Conservation (phyloP, 805 yeast genomes). For the Ogataea naganishii region DNA sequence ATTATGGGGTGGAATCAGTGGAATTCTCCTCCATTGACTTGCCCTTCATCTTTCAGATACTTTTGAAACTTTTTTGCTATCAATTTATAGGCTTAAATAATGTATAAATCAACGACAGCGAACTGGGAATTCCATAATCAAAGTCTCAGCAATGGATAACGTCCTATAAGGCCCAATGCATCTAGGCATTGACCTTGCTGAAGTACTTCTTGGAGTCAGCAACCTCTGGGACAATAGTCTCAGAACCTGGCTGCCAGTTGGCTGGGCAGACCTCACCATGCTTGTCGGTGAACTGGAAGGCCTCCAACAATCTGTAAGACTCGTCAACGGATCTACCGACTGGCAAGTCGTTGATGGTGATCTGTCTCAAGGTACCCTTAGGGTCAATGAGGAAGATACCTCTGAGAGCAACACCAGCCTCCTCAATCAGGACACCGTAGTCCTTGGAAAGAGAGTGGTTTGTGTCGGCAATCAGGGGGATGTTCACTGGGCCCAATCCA, state of each 20-base stretch:
- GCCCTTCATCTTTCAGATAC: too few species aligned
- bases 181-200: conserved; percentile 36
- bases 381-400: conserved; percentile 98
- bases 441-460: conserved; percentile 91
- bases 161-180: conserved; percentile 3
- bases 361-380: conserved; percentile 88
- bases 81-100: too few species aligned
- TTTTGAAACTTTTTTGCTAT: too few species aligned
- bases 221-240: conserved; percentile 82
- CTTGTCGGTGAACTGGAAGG: conserved; percentile 99
- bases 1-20: too few species aligned
- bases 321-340: conserved; percentile 99
- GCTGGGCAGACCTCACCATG: conserved; percentile 99
- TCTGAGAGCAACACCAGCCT: conserved; percentile 94
- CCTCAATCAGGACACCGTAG: conserved; percentile 96
- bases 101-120: too few species aligned
- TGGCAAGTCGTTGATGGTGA: conserved; percentile 97
- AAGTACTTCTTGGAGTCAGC: conserved; percentile 75
- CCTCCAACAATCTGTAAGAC: conserved; percentile 94
- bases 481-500: conserved; percentile 92
- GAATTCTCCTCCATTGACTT: too few species aligned
- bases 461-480: conserved; percentile 94
- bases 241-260: conserved; percentile 96
- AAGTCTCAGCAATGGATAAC: conserved; percentile 12
- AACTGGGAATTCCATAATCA: conserved; percentile 4